phyloP scores from a whole-genome alignment of 805 yeast species.

The Alloascoidea africana region DNA sequence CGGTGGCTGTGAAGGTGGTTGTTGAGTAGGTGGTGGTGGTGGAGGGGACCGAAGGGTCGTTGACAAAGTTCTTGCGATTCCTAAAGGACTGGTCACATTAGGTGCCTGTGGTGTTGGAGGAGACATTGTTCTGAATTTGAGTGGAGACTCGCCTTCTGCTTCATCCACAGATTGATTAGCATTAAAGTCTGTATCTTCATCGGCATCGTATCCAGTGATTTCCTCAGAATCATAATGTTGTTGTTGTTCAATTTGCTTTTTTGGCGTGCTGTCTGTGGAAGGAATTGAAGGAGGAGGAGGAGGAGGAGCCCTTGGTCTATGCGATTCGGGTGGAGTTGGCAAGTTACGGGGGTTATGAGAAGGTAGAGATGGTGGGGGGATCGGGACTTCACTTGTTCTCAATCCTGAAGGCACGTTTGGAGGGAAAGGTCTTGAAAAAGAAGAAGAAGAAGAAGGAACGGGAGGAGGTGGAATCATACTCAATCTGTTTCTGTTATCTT shows the following conservation, averaged over 20 bases:
- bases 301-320: constrained; percentile 4
- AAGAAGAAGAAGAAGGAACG: background rate
- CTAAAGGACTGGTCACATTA: constrained; percentile 6
- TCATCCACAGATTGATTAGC: constrained; percentile 13
- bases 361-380: background rate
- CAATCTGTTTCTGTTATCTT: background rate
- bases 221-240: constrained; percentile 11
- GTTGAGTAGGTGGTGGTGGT: constrained; percentile 8
- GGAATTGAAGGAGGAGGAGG: constrained; percentile 9
- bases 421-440: background rate
- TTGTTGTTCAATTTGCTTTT: background rate
- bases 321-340: background rate
- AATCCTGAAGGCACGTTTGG: background rate
- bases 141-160: constrained; percentile 3
- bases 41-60: constrained; percentile 8
- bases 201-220: constrained; percentile 58
- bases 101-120: constrained; percentile 6
- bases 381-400: no score
- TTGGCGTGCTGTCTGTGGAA: constrained; percentile 6
- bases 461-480: constrained; percentile 1
- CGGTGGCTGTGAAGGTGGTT: constrained; percentile 7
- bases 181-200: constrained; percentile 30
- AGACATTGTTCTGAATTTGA: constrained; percentile 5
- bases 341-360: background rate
- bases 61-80: constrained; percentile 9